Base-by-base conservation (phyloP, 2,329 filamentous ascomycete species). In the Thyridium curvatum region DNA sequence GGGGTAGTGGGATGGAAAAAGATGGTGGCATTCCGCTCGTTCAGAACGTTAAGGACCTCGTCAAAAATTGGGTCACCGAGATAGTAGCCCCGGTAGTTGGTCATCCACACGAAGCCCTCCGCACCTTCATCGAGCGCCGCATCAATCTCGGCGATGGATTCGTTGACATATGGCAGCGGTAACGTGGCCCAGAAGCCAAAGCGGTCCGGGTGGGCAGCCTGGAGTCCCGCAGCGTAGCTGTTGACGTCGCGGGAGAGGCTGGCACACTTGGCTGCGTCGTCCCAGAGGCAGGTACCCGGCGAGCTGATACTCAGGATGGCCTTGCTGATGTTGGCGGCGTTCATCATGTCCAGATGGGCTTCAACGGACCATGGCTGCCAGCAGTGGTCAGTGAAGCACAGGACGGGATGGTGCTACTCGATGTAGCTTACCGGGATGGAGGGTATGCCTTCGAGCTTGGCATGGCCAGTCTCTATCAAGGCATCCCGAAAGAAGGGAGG, bases 281-380 rank as follows among this genome's bases (percentile, higher is more conserved):
- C 21, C 21, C 21, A 26, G 21, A 79, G 57, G 41, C 72, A 57
- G 0, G 66, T 71, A 12, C 73, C 74, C 0, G 75, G 75, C 0
- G 68, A 68, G 5, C 66, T 71, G 49, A 79, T 68, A 47, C 69
- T 74, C 10, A 79, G 54, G 29, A 78, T 69, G 10, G 71, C 71
- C 47, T 68, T 73, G 6, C 53, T 53, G 42, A 79, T 72, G 44
- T 67, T 65, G 41, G 65, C 50, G 1, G 57, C 50, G 32, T 65
- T 48, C 73, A 79, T 78, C 46, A 77, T 57, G 1, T 56, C 52
- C 3, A 77, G 59, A 43, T 78, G 72, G 13, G 49, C 46, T 41
- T 66, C 56, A 12, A 54, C 44, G 32, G 56, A 64, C 73, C 74
- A 77, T 38, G 52, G 47, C 61, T 54, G 30, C 9, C 18, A 21